phyloP scores from a whole-genome alignment of 176 grass and related monocot genomes.

The Cenchrus fungigraminus region DNA sequence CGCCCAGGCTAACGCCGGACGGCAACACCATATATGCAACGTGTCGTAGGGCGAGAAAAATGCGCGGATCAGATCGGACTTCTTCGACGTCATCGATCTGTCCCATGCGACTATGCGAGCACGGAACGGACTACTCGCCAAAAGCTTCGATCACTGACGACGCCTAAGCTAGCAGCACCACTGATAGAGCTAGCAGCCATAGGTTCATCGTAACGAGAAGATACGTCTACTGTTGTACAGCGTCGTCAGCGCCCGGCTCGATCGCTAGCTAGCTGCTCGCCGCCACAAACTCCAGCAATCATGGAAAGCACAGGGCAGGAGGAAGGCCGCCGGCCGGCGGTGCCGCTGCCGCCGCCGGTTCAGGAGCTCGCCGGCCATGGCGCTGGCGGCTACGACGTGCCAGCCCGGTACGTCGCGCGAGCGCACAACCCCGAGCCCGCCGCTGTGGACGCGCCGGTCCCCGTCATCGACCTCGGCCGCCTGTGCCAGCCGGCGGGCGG shows the following conservation, averaged over 20 bases:
- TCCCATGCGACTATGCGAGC: too few relatives aligned
- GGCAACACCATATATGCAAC: too few relatives aligned
- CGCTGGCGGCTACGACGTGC: background rate
- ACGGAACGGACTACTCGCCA: too few relatives aligned
- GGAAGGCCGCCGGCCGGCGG: background rate
- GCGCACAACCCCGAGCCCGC: background rate
- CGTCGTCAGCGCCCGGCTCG: too few relatives aligned
- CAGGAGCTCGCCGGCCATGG: constrained; percentile 42
- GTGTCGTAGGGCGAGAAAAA: too few relatives aligned
- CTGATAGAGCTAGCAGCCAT: too few relatives aligned
- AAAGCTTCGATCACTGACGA: too few relatives aligned
- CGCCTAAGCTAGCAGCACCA: too few relatives aligned
- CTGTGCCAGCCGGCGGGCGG: constrained; percentile 19
- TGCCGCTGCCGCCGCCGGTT: background rate
- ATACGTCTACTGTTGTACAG: background rate
- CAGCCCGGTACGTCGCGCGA: constrained; percentile 36
- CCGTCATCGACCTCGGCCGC: constrained; percentile 48
- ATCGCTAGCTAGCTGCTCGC: background rate
- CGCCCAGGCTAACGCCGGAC: too few relatives aligned
- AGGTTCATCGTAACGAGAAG: too few relatives aligned
- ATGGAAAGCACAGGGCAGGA: background rate
- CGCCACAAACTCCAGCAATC: background rate
- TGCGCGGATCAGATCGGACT: too few relatives aligned
- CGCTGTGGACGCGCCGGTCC: background rate
- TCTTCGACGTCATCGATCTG: too few relatives aligned